phyloP scores from a whole-genome alignment of 768 basidiomycete genomes.

The Rubroboletus satanas region DNA sequence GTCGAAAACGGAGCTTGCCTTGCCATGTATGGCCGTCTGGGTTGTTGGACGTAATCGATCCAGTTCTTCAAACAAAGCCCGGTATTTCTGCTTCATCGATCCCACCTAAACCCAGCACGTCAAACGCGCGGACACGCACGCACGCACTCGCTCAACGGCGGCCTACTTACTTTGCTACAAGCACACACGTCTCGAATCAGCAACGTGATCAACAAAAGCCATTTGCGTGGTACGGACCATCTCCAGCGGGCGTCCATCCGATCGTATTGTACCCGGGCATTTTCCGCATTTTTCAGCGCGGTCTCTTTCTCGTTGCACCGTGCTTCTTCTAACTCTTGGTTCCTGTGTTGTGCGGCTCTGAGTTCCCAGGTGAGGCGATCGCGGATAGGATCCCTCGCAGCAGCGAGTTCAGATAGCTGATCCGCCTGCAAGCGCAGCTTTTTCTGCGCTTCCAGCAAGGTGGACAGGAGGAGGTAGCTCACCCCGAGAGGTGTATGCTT shows the following conservation, averaged over 20 bases:
- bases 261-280: not conserved
- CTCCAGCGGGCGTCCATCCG: not conserved
- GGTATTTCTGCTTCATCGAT: not conserved
- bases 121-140: not conserved
- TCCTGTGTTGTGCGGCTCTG: not conserved
- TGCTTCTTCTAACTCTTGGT: not conserved
- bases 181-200: not conserved
- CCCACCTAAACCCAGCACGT: not conserved
- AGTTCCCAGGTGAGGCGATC: not conserved
- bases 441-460: not conserved
- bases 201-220: not conserved
- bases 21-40: not conserved
- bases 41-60: not conserved
- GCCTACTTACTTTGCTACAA: conserved; percentile 2
- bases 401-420: not conserved
- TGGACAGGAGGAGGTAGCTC: not conserved
- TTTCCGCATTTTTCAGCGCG: not conserved
- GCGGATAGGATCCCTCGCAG: not conserved
- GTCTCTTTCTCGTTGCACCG: not conserved
- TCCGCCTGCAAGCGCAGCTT: not conserved
- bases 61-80: not conserved
- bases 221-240: not conserved
- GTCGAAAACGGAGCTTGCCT: not conserved
- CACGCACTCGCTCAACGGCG: not conserved
- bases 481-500: not conserved